These are phyloP conservation scores for Penicillium sp. DNA, from an alignment of 2,329 filamentous ascomycete genomes.

Conservation along the genomic window DNA sequence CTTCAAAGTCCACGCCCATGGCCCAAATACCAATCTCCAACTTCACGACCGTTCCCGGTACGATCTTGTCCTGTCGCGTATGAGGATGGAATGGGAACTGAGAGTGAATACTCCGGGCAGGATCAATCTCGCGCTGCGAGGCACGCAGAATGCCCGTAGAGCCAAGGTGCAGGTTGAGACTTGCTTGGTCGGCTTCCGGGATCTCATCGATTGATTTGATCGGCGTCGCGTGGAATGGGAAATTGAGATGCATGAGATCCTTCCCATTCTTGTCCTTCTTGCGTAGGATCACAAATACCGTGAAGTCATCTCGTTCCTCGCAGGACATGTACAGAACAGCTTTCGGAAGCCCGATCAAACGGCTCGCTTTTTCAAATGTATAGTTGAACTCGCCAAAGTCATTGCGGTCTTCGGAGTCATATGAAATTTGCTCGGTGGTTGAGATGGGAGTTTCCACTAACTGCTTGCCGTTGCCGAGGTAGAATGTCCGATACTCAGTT, in stretches of 20 bases:
- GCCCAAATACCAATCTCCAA: slow-evolving; percentile 43
- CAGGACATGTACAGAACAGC: slow-evolving; percentile 51
- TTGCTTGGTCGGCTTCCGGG: slow-evolving; percentile 39
- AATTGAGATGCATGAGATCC: slow-evolving; percentile 45
- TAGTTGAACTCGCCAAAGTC: slow-evolving; percentile 38
- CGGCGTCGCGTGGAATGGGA: slow-evolving; percentile 41
- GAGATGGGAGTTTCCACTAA: neutral
- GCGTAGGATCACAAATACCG: slow-evolving; percentile 47
- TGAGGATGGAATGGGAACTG: slow-evolving; percentile 45
- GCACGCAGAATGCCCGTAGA: slow-evolving; percentile 48
- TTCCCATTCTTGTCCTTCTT: slow-evolving; percentile 50
- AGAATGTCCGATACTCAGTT: slow-evolving; percentile 38
- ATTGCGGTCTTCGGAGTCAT: slow-evolving; percentile 34
- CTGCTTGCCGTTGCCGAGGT: slow-evolving; percentile 19
- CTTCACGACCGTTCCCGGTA: slow-evolving; percentile 19
- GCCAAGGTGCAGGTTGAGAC: slow-evolving; percentile 46
- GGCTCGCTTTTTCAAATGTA: slow-evolving; percentile 42
- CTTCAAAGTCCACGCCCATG: slow-evolving; percentile 49
- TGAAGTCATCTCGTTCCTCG: slow-evolving; percentile 46
- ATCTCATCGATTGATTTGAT: slow-evolving; percentile 32
- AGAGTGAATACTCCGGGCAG: slow-evolving; percentile 30
- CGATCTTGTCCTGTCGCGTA: slow-evolving; percentile 42
- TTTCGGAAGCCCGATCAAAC: slow-evolving; percentile 51
- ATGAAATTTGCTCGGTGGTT: slow-evolving; percentile 21
- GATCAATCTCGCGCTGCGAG: slow-evolving; percentile 45